Base-by-base conservation (phyloP, 2,329 filamentous ascomycete genomes). In the Tympanopsis confertula region DNA sequence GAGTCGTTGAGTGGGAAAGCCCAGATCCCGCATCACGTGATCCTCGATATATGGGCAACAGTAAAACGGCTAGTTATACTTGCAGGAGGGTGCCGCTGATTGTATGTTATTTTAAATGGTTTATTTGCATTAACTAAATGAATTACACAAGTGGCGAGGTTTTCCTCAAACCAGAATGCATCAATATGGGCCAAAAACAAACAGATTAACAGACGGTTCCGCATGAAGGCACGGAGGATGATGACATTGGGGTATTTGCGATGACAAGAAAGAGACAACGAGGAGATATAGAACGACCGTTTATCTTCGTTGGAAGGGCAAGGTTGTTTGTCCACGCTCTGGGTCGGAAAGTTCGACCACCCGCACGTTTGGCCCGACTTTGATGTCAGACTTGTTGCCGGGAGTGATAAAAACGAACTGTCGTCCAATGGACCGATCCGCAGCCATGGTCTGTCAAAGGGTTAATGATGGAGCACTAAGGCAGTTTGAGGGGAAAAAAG, bases 321-420 rank as follows among this genome's bases (percentile, higher is more conserved):
- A 26, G 22, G 22, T 26, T 7, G 12, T 33, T 18, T 33, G 30
- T 13, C 30, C 30, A 10, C 30, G 30, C 17, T 33, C 30, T 33
- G 30, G 30, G 10, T 33, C 30, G 10, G 30, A 10, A 10, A 33
- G 17, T 15, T 33, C 30, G 10, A 12, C 17, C 30, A 33, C 30
- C 15, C 30, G 30, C 7, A 33, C 30, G 15, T 33, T 15, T 7
- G 30, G 30, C 12, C 10, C 30, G 10, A 33, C 10, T 10, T 7
- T 33, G 15, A 33, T 33, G 12, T 33, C 30, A 10, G 30, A 13
- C 17, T 15, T 33, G 7, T 10, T 12, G 17, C 30, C 30, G 7
- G 78, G 78, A 5, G 77, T 81, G 50, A 82, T 82, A 28, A 82
- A 62, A 41, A 82, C 74, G 47, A 78, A 82, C 50, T 82, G 78